Percentiles rank a stretch among this genome's conserved stretches.
These are phyloP conservation scores for Scenedesmus sp. DNA, from an alignment of 163 green algal species.

Conservation along the genomic window DNA sequence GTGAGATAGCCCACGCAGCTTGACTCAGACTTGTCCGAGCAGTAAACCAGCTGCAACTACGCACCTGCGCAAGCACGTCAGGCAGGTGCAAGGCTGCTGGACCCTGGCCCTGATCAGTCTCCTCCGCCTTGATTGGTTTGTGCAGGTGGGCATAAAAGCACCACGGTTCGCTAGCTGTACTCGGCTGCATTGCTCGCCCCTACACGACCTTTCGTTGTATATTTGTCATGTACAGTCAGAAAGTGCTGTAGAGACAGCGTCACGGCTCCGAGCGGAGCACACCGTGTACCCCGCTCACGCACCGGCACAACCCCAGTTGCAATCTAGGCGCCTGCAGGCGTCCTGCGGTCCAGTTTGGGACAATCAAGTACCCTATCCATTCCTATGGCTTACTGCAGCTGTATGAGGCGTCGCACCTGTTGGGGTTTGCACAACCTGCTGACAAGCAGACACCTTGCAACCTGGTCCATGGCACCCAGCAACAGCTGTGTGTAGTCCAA, in stretches of 20 bases:
- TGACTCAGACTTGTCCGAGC: neutral
- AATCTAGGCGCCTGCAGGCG: neutral
- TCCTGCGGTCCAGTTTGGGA: neutral
- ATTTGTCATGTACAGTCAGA: neutral
- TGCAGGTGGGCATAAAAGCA: neutral
- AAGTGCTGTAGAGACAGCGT: too few relatives aligned
- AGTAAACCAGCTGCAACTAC: neutral
- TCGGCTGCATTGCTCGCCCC: neutral
- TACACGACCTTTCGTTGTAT: neutral
- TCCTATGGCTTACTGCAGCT: too few relatives aligned
- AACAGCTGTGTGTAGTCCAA: too few relatives aligned
- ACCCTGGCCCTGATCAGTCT: neutral
- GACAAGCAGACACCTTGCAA: too few relatives aligned
- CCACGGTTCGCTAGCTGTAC: neutral
- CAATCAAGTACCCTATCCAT: neutral
- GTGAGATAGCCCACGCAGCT: neutral
- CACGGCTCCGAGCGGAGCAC: neutral
- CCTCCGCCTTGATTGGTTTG: neutral
- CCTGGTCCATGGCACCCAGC: too few relatives aligned
- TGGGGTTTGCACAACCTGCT: too few relatives aligned
- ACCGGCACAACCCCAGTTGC: conserved; percentile 10
- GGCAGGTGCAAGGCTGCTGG: neutral
- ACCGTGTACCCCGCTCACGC: neutral
- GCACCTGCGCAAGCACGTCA: neutral
- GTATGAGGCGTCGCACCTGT: too few relatives aligned